Evolutionary conservation across 192 early-diverging fungal genomes (phyloP).

Genomic region (Umbelopsis isabellina): DNA sequence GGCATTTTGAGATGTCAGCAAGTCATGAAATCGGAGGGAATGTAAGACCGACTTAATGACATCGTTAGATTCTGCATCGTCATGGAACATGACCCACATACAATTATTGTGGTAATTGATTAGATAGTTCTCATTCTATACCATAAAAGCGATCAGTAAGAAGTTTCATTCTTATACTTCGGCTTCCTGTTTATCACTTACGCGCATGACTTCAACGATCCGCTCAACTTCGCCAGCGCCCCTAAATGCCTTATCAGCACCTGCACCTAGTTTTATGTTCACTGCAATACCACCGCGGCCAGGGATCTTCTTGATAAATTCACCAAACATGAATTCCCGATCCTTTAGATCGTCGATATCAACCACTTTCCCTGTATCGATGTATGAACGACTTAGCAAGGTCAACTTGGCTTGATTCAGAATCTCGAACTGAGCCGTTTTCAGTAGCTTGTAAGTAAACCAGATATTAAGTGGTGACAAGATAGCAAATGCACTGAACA

Average conservation of each 20-base stretch:
- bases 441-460: conserved; percentile 54
- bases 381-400: conserved; percentile 54
- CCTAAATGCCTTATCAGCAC: conserved; percentile 50
- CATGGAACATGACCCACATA: conserved; percentile 52
- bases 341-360: conserved; percentile 43
- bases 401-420: conserved; percentile 62
- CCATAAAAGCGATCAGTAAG: background rate
- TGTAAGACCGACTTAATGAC: conserved; percentile 64
- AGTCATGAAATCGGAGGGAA: conserved; percentile 48
- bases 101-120: conserved; percentile 46
- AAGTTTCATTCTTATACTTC: background rate
- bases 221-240: conserved; percentile 38
- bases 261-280: conserved; percentile 49
- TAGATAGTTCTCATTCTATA: conserved; percentile 65
- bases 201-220: conserved; percentile 46
- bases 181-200: conserved; percentile 14
- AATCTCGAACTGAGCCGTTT: conserved; percentile 68
- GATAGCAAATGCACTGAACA: conserved; percentile 56
- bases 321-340: conserved; percentile 62
- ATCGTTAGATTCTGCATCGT: conserved; percentile 56
- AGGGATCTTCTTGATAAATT: conserved; percentile 51
- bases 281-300: conserved; percentile 38
- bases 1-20: conserved; percentile 9
- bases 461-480: conserved; percentile 61
- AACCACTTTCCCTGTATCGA: conserved; percentile 49